Base-by-base conservation (phyloP, 139 green algal genomes). In the Deuterostichococcus epilithicus region DNA sequence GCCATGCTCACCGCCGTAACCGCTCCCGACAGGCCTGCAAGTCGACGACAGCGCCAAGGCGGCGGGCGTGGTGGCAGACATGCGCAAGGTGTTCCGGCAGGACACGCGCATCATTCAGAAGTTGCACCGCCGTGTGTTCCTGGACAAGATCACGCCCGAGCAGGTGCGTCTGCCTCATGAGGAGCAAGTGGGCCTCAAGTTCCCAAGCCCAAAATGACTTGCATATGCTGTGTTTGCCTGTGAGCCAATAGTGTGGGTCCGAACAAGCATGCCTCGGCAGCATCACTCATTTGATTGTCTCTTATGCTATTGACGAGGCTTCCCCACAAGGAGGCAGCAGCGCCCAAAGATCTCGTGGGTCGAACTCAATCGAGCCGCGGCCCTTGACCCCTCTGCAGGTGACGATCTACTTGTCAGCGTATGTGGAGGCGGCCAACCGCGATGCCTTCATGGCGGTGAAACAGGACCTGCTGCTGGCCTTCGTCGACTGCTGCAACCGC, bases 391-490 rank as follows among this genome's bases (percentile, higher is more conserved):
- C n/a, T n/a, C 13, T 34, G 13, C 72, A 88, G 70, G 72, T 84
- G 60, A 80, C 71, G n/a, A 88, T 94, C 44, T 94, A 94, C 81
- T 74, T 91, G 28, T 88, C 80, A 74, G 94, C 94, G 78, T 96
- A 96, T 73, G 73, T 92, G 25, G 89, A 94, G 77, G 88, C 88
- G 0, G 72, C 83, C 59, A 97, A 95, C 80, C 80, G 88, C 34
- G 91, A 96, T 78, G 88, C 90, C 3, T 96, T 94, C 89, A 95
- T 96, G 91, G 84, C 90, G 34, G 84, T 92, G 37, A 95, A 94
- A 84, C 90, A 96, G 81, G 91, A 95, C 85, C 81, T 95, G 80
- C 82, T 95, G 83, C 83, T 95, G 44, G 88, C 91, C 0, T 93
- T 92, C 67, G 73, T 93, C 30, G 92, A 96, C 84, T 94, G 89